Evolutionary conservation across 805 yeast species (phyloP).

Genomic region (Deakozyma indianensis): DNA sequence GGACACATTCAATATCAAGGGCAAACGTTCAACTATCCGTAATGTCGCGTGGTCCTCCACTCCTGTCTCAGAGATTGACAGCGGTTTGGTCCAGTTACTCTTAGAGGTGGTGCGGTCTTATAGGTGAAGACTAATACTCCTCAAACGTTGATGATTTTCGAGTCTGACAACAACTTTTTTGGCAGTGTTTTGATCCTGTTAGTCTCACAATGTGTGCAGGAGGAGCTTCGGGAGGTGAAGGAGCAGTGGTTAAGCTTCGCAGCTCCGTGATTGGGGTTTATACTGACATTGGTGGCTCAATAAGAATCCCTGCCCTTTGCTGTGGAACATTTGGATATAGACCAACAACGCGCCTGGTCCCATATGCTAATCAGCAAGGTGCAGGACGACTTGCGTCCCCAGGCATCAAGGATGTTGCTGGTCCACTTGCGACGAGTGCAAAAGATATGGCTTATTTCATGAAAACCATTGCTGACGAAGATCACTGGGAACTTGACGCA

Average conservation of each 20-base stretch:
- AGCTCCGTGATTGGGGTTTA: constrained; percentile 41
- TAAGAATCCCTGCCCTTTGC: constrained; percentile 35
- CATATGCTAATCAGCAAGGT: constrained; percentile 22
- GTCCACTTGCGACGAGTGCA: constrained; percentile 30
- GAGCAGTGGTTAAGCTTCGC: constrained; percentile 29
- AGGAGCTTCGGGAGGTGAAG: constrained; percentile 46
- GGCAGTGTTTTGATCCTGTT: constrained; percentile 32
- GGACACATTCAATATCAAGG: constrained; percentile 33
- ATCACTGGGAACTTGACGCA: constrained; percentile 38
- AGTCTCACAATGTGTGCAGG: constrained; percentile 33
- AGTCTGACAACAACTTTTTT: constrained; percentile 31
- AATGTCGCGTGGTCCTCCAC: constrained; percentile 28
- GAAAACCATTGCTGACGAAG: constrained; percentile 24
- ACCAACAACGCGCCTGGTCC: constrained; percentile 30
- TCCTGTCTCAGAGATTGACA: constrained; percentile 19
- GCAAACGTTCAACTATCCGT: constrained; percentile 36
- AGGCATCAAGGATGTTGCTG: constrained; percentile 28
- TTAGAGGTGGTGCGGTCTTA: constrained; percentile 37
- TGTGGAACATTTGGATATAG: constrained; percentile 34
- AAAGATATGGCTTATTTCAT: constrained; percentile 27
- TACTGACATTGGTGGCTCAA: constrained; percentile 40
- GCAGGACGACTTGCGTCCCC: constrained; percentile 22
- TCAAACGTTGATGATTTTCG: constrained; percentile 36
- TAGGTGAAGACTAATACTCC: constrained; percentile 42
- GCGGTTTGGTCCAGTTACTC: constrained; percentile 28